A percentile compares a stretch with the other conserved stretches of the same genome.
These are phyloP conservation scores for Tylopilus cervinicoccineus DNA, from an alignment of 768 basidiomycete genomes.

Conservation along the genomic window DNA sequence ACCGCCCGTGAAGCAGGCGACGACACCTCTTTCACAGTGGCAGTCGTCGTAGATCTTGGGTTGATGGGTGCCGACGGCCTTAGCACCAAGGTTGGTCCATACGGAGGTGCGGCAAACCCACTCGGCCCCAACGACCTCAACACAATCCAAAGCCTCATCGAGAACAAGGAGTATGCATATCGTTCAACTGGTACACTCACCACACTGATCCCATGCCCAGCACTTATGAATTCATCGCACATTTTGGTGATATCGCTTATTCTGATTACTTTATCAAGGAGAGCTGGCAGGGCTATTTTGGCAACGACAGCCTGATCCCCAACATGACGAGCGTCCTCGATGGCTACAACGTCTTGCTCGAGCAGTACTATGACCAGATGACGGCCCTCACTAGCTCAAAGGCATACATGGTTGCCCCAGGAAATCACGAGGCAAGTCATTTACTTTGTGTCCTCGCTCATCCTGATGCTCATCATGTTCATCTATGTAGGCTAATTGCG, in stretches of 20 bases:
- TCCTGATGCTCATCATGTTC: background rate
- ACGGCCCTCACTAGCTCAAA: constrained; percentile 20
- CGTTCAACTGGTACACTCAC: background rate
- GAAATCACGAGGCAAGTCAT: constrained; percentile 24
- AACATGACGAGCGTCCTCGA: constrained; percentile 24
- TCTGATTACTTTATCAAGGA: constrained; percentile 28
- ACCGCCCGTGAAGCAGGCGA: constrained; percentile 21
- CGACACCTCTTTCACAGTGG: constrained; percentile 18
- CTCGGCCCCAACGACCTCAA: constrained; percentile 26
- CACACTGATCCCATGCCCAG: constrained; percentile 8
- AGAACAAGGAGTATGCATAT: constrained; percentile 23
- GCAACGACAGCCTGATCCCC: constrained; percentile 22
- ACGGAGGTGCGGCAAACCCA: constrained; percentile 17
- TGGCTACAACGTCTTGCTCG: constrained; percentile 23
- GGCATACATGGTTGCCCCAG: constrained; percentile 25
- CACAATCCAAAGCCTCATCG: constrained; percentile 27
- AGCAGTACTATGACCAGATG: constrained; percentile 29
- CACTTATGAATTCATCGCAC: constrained; percentile 26
- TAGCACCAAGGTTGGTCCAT: constrained; percentile 27
- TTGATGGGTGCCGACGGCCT: constrained; percentile 27
- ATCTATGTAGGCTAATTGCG: constrained; percentile 23
- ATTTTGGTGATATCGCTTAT: constrained; percentile 25
- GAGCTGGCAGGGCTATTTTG: constrained; percentile 30
- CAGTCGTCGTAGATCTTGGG: constrained; percentile 26
- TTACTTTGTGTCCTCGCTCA: background rate